A percentile compares a stretch with the other conserved stretches of the same genome.
Conservation (phyloP, 306 rosid genomes). For the Hippophae gyantsensis region DNA sequence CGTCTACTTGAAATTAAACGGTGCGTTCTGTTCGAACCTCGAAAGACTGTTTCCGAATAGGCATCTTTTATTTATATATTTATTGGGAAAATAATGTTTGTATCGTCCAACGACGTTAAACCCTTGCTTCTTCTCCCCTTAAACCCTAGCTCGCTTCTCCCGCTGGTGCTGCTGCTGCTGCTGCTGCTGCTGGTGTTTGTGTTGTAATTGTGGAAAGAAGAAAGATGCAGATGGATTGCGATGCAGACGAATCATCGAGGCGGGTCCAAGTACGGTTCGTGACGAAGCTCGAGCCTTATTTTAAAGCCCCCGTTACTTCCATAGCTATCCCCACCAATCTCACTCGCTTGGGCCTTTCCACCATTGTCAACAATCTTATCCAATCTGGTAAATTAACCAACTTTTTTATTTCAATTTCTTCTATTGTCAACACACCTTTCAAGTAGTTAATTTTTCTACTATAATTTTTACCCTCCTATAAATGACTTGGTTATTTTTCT, state of each 20-base stretch:
- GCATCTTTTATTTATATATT: too few species aligned
- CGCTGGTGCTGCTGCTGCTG: background rate
- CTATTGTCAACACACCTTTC: too few species aligned
- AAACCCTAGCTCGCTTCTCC: background rate
- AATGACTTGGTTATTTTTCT: too few species aligned
- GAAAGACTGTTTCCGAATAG: too few species aligned
- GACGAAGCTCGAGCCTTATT: slow-evolving; percentile 49
- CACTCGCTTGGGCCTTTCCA: slow-evolving; percentile 72
- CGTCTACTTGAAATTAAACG: too few species aligned
- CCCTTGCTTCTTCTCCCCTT: too few species aligned
- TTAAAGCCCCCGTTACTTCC: slow-evolving; percentile 38
- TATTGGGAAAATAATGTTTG: too few species aligned
- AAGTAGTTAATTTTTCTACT: too few species aligned
- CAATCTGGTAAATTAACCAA: slow-evolving; percentile 25
- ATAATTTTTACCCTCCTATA: too few species aligned
- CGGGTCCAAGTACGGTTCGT: slow-evolving; percentile 71
- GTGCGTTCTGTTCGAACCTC: too few species aligned
- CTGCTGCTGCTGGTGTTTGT: background rate
- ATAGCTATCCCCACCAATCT: slow-evolving; percentile 64
- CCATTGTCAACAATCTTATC: slow-evolving; percentile 64
- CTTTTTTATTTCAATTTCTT: background rate
- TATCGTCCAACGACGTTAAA: too few species aligned
- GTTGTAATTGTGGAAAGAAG: background rate
- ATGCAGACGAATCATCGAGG: slow-evolving; percentile 29
- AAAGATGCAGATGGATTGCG: slow-evolving; percentile 33